Base-by-base conservation (phyloP, 1,284 basidiomycete species). In the Malassezia arunalokei region DNA sequence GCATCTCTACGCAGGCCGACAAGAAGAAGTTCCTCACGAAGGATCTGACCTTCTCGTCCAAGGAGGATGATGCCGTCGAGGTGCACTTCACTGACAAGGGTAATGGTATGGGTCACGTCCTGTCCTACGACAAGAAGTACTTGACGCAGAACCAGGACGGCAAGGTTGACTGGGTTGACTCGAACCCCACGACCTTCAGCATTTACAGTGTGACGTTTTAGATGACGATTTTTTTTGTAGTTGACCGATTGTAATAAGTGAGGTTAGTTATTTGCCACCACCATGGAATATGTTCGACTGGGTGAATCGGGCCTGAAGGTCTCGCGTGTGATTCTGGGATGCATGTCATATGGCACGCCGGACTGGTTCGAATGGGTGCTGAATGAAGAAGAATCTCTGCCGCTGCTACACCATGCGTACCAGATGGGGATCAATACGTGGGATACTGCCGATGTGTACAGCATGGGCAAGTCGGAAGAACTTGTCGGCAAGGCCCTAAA, bases 401-500 rank as follows among this genome's bases (percentile, higher is more conserved):
- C 24, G 14, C 32, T 49, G 29, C 33, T 49, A 3, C 32, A 44
- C 8, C 29, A 55, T n/a, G 53, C 53, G 27, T 61, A 56, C 33
- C 35, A 69, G 52, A 37, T 56, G 41, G 83, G 83, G 8, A 81
- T 84, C 58, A 79, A 83, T 66, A 79, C 82, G 77, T 84, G 82
- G 58, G 81, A 82, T 66, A 80, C 79, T 31, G 81, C 81, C 32
- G 82, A 83, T 65, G 77, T 71, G 1, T 89, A 89, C 73, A 78
- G 81, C 15, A 74, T 74, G n/a, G 86, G 86, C 5, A 78, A 84
- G 62, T 81, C 81, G 40, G 83, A 86, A 74, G 60, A 76, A 29
- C 83, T 84, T 66, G 85, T 84, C 77, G 85, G 85, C 8, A 81
- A 83, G 44, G 85, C 82, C 8, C 81, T 88, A 68, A 81, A 80